Evolutionary conservation across 352 stramenopile genomes (phyloP).

Genomic region (Salisapilia sapeloensis): DNA sequence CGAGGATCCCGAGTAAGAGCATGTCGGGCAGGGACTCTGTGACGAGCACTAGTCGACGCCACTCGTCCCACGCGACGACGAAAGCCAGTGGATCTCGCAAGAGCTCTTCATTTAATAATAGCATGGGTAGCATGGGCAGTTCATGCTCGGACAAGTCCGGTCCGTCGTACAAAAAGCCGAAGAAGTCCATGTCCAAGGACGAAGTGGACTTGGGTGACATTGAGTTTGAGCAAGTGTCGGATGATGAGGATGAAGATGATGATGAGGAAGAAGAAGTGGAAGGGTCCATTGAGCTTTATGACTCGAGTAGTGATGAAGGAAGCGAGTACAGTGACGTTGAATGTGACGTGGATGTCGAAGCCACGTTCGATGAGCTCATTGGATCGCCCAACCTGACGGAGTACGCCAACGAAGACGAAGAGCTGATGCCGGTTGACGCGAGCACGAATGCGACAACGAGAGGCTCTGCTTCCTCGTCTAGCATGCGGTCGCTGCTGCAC

Average conservation of each 20-base stretch:
- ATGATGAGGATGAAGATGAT: conserved; percentile 59
- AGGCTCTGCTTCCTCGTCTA: conserved; percentile 5
- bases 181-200: conserved; percentile 10
- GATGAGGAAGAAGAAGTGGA: conserved; percentile 28
- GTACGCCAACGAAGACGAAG: conserved; percentile 37
- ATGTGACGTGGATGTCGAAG: conserved; percentile 71
- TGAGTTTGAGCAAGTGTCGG: conserved; percentile 55
- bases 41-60: neutral
- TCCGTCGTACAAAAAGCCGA: conserved; percentile 9
- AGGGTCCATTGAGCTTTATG: conserved; percentile 12
- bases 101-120: conserved; percentile 17
- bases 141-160: conserved; percentile 18
- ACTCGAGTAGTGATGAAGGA: conserved; percentile 30
- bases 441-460: no score
- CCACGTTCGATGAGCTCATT: conserved; percentile 76
- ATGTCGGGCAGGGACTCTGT: conserved; percentile 37
- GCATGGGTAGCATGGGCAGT: conserved; percentile 21
- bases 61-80: conserved; percentile 4
- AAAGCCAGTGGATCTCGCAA: conserved; percentile 29
- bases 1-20: conserved; percentile 49
- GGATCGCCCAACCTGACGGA: conserved; percentile 32
- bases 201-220: conserved; percentile 62
- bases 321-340: conserved; percentile 76
- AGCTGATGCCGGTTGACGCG: conserved; percentile 23
- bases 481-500: conserved; percentile 8